Percentiles rank a stretch among this genome's conserved stretches.
Conservation (phyloP, 1,139 yeast species). For the Nakaseomyces bracarensis region DNA sequence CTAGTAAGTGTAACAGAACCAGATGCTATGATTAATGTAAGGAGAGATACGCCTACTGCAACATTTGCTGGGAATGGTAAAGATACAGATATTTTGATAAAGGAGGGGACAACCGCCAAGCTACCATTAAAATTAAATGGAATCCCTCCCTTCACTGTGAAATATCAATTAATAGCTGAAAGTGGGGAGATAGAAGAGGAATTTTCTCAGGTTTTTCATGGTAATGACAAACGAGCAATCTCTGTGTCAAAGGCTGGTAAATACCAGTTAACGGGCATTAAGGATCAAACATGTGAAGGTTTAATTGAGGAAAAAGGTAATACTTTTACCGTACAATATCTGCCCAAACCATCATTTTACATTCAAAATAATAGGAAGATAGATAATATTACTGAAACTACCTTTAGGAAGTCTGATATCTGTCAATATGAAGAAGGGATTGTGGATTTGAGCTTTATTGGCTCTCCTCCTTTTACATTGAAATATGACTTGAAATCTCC, state of each 20-base stretch:
- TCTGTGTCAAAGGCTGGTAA: constrained; percentile 50
- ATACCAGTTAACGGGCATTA: constrained; percentile 51
- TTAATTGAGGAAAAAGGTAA: constrained; percentile 35
- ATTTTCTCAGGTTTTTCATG: constrained; percentile 30
- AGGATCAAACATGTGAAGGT: constrained; percentile 67
- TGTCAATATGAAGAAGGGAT: constrained; percentile 45
- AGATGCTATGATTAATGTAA: constrained; percentile 53
- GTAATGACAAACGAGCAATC: constrained; percentile 36
- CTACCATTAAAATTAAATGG: constrained; percentile 54
- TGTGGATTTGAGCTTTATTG: constrained; percentile 45
- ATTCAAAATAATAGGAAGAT: constrained; percentile 33
- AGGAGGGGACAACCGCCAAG: constrained; percentile 52
- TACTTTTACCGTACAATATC: constrained; percentile 40
- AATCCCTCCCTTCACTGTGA: constrained; percentile 42
- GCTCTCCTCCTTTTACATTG: constrained; percentile 66
- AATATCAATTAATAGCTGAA: constrained; percentile 34
- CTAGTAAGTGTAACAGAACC: constrained; percentile 54
- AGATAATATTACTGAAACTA: constrained; percentile 18
- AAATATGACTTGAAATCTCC: constrained; percentile 62
- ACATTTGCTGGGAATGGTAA: constrained; percentile 36
- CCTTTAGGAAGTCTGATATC: constrained; percentile 33
- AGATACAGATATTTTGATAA: constrained; percentile 36
- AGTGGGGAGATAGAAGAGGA: constrained; percentile 27
- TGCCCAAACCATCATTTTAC: constrained; percentile 48
- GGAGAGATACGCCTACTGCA: constrained; percentile 58